These are phyloP conservation scores for Phytomonas sp. DNA, from an alignment of 208 protist species.

Conservation along the genomic window DNA sequence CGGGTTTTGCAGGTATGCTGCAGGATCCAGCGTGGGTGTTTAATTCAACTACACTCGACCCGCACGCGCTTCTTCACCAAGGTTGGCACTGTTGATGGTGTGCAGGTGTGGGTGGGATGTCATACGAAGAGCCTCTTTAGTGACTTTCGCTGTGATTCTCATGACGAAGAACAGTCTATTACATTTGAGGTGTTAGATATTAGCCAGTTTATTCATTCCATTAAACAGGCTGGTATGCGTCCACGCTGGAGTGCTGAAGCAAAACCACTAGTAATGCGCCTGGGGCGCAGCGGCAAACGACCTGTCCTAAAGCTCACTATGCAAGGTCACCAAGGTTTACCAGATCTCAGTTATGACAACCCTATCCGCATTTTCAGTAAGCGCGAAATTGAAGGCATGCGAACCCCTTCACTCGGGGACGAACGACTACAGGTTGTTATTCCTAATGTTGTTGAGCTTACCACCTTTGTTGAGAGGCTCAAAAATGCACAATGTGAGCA, in stretches of 20 bases:
- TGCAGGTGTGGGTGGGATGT: conserved; percentile 69
- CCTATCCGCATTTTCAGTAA: conserved; percentile 58
- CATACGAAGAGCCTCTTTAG: conserved; percentile 50
- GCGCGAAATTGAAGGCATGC: conserved; percentile 43
- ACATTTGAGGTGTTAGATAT: conserved; percentile 68
- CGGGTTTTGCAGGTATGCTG: conserved; percentile 52
- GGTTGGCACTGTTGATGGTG: conserved; percentile 38
- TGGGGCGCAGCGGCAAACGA: conserved; percentile 26
- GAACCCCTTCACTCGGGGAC: conserved; percentile 35
- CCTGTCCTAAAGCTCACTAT: conserved; percentile 25
- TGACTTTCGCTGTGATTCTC: conserved; percentile 66
- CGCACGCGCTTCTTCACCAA: conserved; percentile 64
- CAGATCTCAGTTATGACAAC: conserved; percentile 69
- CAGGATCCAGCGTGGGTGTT: conserved; percentile 47
- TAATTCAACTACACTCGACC: conserved; percentile 50
- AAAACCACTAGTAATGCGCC: conserved; percentile 39
- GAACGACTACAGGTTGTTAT: conserved; percentile 42
- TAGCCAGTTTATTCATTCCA: conserved; percentile 45
- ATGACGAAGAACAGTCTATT: conserved; percentile 57
- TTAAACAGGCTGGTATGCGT: conserved; percentile 49
- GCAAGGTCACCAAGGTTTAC: conserved; percentile 29
- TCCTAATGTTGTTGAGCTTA: conserved; percentile 54
- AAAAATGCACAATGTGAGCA: conserved; percentile 47
- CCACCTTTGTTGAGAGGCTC: conserved; percentile 67
- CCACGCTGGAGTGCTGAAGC: conserved; percentile 15